Percentiles rank a stretch among this genome's conserved stretches.
Evolutionary conservation across 306 rosid genomes (phyloP).

Genomic region (Trichosanthes truncata): DNA sequence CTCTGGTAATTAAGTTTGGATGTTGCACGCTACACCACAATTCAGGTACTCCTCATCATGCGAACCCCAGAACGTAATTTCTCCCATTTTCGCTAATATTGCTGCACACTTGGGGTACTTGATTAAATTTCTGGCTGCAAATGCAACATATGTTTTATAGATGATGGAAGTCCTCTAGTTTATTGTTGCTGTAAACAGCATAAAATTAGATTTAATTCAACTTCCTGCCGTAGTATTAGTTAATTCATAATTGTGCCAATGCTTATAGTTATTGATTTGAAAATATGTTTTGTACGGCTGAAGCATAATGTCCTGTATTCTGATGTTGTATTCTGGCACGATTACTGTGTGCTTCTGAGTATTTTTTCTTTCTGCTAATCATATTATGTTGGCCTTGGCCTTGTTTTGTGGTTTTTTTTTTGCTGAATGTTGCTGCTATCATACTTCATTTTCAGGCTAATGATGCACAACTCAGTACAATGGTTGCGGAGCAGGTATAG

Average conservation of each 20-base stretch:
- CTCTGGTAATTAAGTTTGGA: not conserved
- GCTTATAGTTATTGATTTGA: not conserved
- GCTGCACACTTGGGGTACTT: not conserved
- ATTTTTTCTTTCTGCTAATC: not conserved
- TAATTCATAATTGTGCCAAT: not conserved
- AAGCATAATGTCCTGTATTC: not conserved
- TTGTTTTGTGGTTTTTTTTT: not conserved
- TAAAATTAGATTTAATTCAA: not conserved
- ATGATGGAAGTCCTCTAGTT: not conserved
- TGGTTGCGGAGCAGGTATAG: conserved; percentile 90
- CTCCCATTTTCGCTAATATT: not conserved
- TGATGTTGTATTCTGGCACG: not conserved
- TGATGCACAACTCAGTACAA: conserved; percentile 97
- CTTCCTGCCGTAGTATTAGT: not conserved
- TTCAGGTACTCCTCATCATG: not conserved
- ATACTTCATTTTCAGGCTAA: conserved; percentile 58
- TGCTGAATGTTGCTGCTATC: conserved; percentile 17
- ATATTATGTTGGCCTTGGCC: not conserved
- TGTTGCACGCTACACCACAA: not conserved
- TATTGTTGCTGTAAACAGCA: not conserved
- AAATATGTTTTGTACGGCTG: not conserved
- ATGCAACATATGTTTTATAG: not conserved
- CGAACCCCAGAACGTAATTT: not conserved
- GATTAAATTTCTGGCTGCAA: not conserved
- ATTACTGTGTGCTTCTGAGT: not conserved